These are phyloP conservation scores for Aspergillus sparsus DNA, from an alignment of 495 filamentous ascomycete genomes.

Conservation along the genomic window DNA sequence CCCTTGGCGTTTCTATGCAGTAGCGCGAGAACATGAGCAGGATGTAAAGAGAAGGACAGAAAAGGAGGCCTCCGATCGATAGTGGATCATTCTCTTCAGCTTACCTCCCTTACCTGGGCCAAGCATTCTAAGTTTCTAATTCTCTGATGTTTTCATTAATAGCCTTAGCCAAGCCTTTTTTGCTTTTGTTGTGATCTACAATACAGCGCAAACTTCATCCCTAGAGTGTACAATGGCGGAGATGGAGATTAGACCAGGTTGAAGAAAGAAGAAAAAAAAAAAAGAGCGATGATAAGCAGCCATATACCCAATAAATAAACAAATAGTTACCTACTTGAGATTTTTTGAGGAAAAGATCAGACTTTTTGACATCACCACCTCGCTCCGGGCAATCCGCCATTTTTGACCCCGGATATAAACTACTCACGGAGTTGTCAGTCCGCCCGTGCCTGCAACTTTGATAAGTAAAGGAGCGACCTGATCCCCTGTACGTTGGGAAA, in stretches of 20 bases:
- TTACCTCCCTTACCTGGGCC: constrained; percentile 25
- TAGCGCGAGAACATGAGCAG: background rate
- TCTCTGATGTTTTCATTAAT: constrained; percentile 16
- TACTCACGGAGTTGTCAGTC: background rate
- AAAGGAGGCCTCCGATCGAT: constrained; percentile 4
- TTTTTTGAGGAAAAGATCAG: constrained; percentile 3
- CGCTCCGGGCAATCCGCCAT: constrained; percentile 9
- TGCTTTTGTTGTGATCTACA: constrained; percentile 20
- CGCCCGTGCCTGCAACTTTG: background rate
- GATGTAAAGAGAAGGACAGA: background rate
- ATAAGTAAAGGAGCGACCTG: background rate
- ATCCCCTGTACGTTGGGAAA: background rate
- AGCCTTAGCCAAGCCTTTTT: constrained; percentile 17
- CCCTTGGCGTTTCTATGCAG: constrained; percentile 9
- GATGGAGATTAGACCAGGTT: constrained; percentile 5
- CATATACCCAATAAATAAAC: background rate
- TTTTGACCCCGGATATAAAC: background rate
- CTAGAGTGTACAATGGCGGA: background rate
- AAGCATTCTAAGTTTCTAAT: constrained; percentile 24
- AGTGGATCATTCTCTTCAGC: constrained; percentile 8
- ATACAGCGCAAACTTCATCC: constrained; percentile 13
- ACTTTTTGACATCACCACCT: constrained; percentile 17
- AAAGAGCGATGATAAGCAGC: background rate
- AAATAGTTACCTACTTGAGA: background rate
- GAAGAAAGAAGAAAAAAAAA: constrained; percentile 1